Percentiles rank a stretch among this genome's conserved stretches.
Conservation (phyloP, 225 moss, liverwort and hornwort genomes). For the Physcomitrellopsis africana region DNA sequence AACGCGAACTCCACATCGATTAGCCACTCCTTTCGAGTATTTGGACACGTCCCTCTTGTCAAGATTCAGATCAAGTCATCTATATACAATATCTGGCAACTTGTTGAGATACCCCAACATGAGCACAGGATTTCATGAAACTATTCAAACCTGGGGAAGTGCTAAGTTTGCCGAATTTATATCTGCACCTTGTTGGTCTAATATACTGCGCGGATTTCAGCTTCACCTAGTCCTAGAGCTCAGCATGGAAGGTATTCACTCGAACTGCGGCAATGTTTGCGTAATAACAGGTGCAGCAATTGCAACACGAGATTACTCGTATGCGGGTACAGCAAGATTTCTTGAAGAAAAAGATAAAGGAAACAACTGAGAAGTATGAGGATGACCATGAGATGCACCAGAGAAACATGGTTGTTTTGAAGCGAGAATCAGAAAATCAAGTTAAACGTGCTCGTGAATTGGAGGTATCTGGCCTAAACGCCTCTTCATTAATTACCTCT, state of each 20-base stretch:
- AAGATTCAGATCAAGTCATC: not conserved
- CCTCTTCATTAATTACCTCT: not conserved
- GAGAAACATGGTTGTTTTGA: conserved; percentile 64
- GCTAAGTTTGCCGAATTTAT: not conserved
- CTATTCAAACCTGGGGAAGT: not conserved
- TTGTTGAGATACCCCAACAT: not conserved
- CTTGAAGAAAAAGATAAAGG: conserved; percentile 73
- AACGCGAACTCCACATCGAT: not conserved
- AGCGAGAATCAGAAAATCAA: conserved; percentile 66
- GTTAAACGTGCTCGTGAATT: conserved; percentile 62
- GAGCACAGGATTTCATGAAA: not conserved
- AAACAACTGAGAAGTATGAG: conserved; percentile 79
- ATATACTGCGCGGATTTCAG: not conserved
- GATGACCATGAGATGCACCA: conserved; percentile 75
- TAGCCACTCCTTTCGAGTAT: not conserved
- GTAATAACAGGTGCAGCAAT: conserved; percentile 60
- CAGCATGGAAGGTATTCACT: not conserved
- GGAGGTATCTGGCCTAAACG: conserved; percentile 37
- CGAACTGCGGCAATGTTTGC: not conserved
- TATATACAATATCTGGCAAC: not conserved
- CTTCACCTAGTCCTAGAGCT: not conserved
- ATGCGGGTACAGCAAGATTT: conserved; percentile 81
- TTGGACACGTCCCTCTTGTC: not conserved
- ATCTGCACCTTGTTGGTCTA: not conserved
- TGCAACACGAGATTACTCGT: conserved; percentile 76